Evolutionary conservation across 2,329 filamentous ascomycete species (phyloP).

Genomic region (Pseudogymnoascus verrucosus): DNA sequence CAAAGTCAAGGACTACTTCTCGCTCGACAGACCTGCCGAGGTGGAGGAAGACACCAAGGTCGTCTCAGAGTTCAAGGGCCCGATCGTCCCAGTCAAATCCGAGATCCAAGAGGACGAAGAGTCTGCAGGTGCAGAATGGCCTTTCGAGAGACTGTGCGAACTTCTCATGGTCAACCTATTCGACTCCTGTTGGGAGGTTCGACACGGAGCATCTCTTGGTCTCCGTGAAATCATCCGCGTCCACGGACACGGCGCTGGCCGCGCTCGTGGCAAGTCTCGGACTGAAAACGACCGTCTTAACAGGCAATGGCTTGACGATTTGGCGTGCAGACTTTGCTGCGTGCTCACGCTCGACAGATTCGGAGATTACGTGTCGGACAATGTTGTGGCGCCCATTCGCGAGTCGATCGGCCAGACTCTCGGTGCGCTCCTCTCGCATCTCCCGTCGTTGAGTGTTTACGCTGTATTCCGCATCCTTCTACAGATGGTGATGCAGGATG

Average conservation of each 20-base stretch:
- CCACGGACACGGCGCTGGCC: constrained; percentile 84
- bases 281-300: constrained; percentile 73
- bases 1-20: constrained; percentile 78
- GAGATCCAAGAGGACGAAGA: constrained; percentile 72
- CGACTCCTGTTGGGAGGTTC: constrained; percentile 87
- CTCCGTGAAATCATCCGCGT: constrained; percentile 83
- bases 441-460: constrained; percentile 71
- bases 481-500: constrained; percentile 84
- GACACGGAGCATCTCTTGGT: constrained; percentile 93
- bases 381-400: constrained; percentile 88
- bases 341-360: constrained; percentile 97
- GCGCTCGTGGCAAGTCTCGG: constrained; percentile 60
- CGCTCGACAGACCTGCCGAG: constrained; percentile 66
- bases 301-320: constrained; percentile 80
- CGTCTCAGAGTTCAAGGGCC: constrained; percentile 91
- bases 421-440: constrained; percentile 78
- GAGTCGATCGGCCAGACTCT: constrained; percentile 93
- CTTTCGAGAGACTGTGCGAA: constrained; percentile 87
- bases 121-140: constrained; percentile 79
- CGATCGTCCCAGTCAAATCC: constrained; percentile 71
- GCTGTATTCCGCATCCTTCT: constrained; percentile 78
- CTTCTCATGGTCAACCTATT: constrained; percentile 92
- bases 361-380: constrained; percentile 96
- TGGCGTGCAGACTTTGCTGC: constrained; percentile 89
- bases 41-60: constrained; percentile 87